phyloP scores from a whole-genome alignment of 768 basidiomycete species.

The Leucocoprinus sp. region DNA sequence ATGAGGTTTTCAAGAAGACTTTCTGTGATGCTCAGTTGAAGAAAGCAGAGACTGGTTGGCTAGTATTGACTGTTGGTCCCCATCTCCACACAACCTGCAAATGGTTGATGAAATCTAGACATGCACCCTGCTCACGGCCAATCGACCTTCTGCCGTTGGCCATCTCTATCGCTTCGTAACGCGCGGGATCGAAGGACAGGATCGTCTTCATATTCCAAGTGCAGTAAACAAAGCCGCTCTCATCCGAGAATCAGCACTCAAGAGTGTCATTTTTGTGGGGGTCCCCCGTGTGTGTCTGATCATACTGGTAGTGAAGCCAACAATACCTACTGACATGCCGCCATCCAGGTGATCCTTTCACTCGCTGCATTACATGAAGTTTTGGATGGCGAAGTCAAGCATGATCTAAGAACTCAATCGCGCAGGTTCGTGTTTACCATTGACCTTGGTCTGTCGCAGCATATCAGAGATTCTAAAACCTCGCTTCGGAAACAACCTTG shows the following conservation, averaged over 20 bases:
- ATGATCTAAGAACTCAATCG: constrained; percentile 55
- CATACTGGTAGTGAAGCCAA: neutral
- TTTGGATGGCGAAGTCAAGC: constrained; percentile 76
- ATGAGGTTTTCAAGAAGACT: constrained; percentile 51
- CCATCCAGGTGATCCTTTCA: constrained; percentile 66
- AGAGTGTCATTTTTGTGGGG: constrained; percentile 84
- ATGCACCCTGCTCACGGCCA: constrained; percentile 75
- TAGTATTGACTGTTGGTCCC: constrained; percentile 60
- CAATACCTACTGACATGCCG: constrained; percentile 7
- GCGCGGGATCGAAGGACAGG: constrained; percentile 29
- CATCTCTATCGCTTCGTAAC: constrained; percentile 77
- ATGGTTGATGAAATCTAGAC: constrained; percentile 40
- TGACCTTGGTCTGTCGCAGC: constrained; percentile 9
- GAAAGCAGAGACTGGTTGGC: constrained; percentile 71
- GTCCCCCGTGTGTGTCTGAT: constrained; percentile 70
- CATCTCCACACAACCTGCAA: constrained; percentile 8
- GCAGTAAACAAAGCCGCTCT: constrained; percentile 69
- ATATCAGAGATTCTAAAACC: constrained; percentile 13
- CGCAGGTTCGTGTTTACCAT: constrained; percentile 41
- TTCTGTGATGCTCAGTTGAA: constrained; percentile 54
- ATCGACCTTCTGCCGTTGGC: constrained; percentile 71
- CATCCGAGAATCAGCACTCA: constrained; percentile 85
- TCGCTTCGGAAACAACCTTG: constrained; percentile 15
- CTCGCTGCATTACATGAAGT: constrained; percentile 69
- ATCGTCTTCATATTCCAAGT: constrained; percentile 39